A percentile compares a stretch with the other conserved stretches of the same genome.
Conservation (phyloP, 495 filamentous ascomycete species). For the Trichoderma asperelloides region DNA sequence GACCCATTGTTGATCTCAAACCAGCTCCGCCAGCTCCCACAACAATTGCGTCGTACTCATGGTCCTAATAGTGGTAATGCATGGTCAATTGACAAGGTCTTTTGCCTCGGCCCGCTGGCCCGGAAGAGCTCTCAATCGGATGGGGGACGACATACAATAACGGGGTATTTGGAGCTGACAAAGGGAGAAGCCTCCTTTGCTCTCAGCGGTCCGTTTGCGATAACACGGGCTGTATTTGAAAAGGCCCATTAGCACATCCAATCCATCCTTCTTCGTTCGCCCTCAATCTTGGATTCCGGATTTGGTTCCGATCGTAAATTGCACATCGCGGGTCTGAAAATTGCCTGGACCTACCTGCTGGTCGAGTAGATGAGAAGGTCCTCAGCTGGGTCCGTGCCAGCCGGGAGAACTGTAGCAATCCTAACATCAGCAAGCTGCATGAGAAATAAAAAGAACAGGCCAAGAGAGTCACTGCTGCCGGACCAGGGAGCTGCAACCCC, state of each 20-base stretch:
- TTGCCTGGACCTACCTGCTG: slow-evolving; percentile 53
- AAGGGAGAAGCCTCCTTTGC: slow-evolving; percentile 85
- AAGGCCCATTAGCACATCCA: not conserved
- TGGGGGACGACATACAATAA: slow-evolving; percentile 62
- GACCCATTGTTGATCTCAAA: slow-evolving; percentile 89
- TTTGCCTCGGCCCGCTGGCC: not conserved
- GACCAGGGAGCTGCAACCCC: slow-evolving; percentile 1
- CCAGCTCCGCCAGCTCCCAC: slow-evolving; percentile 92
- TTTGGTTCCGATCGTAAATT: not conserved
- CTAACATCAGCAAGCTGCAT: not conserved
- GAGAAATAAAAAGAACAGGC: not conserved
- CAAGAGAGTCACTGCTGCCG: not conserved
- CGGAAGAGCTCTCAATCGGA: slow-evolving; percentile 9
- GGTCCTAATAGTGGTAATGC: slow-evolving; percentile 30
- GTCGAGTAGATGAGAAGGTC: slow-evolving; percentile 76
- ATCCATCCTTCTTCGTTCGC: not conserved
- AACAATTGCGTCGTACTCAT: slow-evolving; percentile 72
- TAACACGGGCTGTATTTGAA: slow-evolving; percentile 50
- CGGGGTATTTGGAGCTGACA: slow-evolving; percentile 77
- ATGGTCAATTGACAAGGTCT: slow-evolving; percentile 18
- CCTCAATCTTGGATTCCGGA: slow-evolving; percentile 1
- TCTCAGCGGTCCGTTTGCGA: slow-evolving; percentile 72
- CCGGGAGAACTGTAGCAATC: slow-evolving; percentile 36
- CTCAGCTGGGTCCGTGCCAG: slow-evolving; percentile 46
- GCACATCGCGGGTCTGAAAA: not conserved